Evolutionary conservation across 2,329 filamentous ascomycete species (phyloP).

Genomic region (Ophiognomonia clavigignenti-juglandacearum): DNA sequence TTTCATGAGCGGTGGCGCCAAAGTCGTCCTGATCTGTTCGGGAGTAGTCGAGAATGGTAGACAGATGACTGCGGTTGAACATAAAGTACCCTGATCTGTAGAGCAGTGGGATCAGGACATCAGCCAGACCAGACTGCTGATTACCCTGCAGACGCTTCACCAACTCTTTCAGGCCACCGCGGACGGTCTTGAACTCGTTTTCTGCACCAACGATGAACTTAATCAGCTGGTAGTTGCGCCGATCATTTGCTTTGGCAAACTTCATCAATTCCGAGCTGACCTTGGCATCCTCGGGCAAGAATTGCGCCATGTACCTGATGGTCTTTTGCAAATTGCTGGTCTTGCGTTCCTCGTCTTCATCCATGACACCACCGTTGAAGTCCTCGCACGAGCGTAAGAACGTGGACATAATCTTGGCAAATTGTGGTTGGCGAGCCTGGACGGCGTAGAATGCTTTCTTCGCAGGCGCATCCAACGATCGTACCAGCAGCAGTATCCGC

Average conservation of each 20-base stretch:
- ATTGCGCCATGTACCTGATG: slow-evolving; percentile 67
- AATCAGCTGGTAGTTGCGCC: slow-evolving; percentile 83
- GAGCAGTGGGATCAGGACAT: slow-evolving; percentile 76
- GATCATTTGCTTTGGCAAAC: slow-evolving; percentile 87
- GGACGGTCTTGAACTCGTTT: slow-evolving; percentile 87
- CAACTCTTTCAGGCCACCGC: slow-evolving; percentile 85
- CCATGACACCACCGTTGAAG: slow-evolving; percentile 82
- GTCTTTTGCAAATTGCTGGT: slow-evolving; percentile 68
- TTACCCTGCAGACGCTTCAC: slow-evolving; percentile 72
- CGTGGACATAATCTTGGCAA: slow-evolving; percentile 67
- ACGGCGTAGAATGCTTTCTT: slow-evolving; percentile 86
- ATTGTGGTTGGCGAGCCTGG: slow-evolving; percentile 70
- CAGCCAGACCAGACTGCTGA: slow-evolving; percentile 60
- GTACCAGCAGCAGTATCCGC: slow-evolving; percentile 76
- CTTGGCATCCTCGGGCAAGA: slow-evolving; percentile 69
- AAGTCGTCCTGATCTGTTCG: slow-evolving; percentile 77
- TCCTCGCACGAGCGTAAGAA: slow-evolving; percentile 82
- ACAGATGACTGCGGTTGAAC: slow-evolving; percentile 91
- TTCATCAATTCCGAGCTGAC: slow-evolving; percentile 76
- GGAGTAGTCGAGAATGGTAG: slow-evolving; percentile 82
- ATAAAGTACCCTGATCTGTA: slow-evolving; percentile 80
- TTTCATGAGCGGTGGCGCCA: slow-evolving; percentile 74
- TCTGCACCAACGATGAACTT: slow-evolving; percentile 79
- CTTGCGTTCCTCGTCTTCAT: slow-evolving; percentile 63
- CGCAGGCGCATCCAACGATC: slow-evolving; percentile 69